Conservation (phyloP, 768 basidiomycete species). For the Rhodosporidiobolus odoratus region DNA sequence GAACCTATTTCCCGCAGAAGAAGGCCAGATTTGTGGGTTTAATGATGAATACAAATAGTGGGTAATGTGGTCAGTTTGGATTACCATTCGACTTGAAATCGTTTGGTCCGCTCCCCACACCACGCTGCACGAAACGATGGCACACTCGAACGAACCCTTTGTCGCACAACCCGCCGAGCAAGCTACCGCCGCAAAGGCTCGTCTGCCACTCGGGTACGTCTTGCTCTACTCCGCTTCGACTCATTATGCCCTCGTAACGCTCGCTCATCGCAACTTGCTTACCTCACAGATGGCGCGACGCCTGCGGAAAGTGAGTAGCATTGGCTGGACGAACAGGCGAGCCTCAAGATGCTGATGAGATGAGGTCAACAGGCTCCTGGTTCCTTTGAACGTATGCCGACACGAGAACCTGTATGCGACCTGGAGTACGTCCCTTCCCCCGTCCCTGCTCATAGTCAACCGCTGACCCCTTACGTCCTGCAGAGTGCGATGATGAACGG, state of each 20-base stretch:
- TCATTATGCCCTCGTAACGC: too few species aligned
- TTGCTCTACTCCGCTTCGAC: background rate
- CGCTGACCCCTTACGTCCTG: background rate
- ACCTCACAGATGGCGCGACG: conserved; percentile 30
- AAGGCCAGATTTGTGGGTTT: too few species aligned
- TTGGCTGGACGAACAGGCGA: background rate
- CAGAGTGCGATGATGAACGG: conserved; percentile 44
- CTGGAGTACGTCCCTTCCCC: conserved; percentile 38
- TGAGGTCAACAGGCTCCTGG: conserved; percentile 20
- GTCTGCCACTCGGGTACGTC: conserved; percentile 34
- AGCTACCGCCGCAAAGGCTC: conserved; percentile 14
- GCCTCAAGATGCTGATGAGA: background rate
- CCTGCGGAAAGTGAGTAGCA: conserved; percentile 32
- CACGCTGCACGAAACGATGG: background rate
- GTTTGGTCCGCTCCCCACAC: background rate
- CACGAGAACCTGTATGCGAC: conserved; percentile 41
- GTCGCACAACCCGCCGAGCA: conserved; percentile 23
- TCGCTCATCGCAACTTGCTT: background rate
- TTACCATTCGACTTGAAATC: background rate
- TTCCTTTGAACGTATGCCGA: conserved; percentile 43
- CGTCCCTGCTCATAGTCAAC: fast-evolving
- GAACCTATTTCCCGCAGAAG: too few species aligned
- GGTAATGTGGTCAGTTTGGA: too few species aligned
- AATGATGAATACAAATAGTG: too few species aligned
- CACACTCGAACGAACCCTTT: conserved; percentile 26